Base-by-base conservation (phyloP, 2,329 filamentous ascomycete genomes). In the Didymella glomerata region DNA sequence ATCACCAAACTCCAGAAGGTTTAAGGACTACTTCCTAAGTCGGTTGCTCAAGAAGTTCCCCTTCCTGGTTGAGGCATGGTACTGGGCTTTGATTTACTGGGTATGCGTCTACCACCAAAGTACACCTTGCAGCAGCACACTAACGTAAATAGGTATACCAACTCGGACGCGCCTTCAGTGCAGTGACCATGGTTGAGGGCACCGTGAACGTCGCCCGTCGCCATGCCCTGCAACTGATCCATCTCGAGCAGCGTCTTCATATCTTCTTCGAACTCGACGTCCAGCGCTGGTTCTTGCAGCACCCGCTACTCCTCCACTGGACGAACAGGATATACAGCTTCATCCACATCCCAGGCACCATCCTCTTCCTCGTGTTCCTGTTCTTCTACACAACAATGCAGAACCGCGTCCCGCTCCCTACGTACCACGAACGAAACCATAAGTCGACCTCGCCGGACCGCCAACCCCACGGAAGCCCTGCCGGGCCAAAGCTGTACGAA, bases 81-180 rank as follows among this genome's bases (percentile, higher is more conserved):
- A 92, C 68, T 92, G 89, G 89, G 86, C 87, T 2, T 78, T 91
- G 62, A 88, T 92, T 49, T 92, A 92, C 78, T 92, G 89, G 88
- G 89, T 91, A 83, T 68, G 84, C 20, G 30, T 49, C 11, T n/a
- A 25, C 16, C 14, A 8, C 6, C 6, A 8, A 18, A 45, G 5
- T 16, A 20, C 16, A 28, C 6, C 14, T 4, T 4, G 22, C 7
- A 14, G 7, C 20, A 24, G 9, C 16, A 40, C 18, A 14, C 57
- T 66, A 22, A 67, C 59, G 22, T 24, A 27, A 54, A 40, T 61
- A 90, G 88, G 87, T 90, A 28, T 92, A 92, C 73, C 90, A 92
- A 76, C 77, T 92, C 13, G 89, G 88, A 24, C 87, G 90, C 54
- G 90, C 89, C 22, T 87, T 91, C 70, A 89, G 86, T 14, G 89